Evolutionary conservation across 768 basidiomycete genomes (phyloP).

Genomic region (Boletus rex-veris): DNA sequence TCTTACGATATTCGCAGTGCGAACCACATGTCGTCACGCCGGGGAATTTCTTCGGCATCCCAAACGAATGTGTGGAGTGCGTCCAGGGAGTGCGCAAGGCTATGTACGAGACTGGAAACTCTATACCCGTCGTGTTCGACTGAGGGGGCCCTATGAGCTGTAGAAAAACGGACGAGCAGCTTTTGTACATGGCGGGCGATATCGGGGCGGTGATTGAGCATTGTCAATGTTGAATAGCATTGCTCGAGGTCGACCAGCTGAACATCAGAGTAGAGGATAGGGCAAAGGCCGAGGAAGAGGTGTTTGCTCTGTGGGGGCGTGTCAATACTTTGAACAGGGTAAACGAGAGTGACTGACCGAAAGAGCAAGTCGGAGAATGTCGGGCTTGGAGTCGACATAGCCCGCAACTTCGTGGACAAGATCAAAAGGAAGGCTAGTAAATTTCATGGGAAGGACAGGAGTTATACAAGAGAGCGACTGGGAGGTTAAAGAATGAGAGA

Average conservation of each 20-base stretch:
- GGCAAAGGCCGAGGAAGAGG: conserved; percentile 49
- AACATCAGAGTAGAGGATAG: conserved; percentile 59
- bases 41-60: conserved; percentile 64
- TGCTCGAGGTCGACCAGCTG: conserved; percentile 53
- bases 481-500: neutral
- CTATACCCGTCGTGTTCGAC: conserved; percentile 21
- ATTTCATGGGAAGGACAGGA: conserved; percentile 10
- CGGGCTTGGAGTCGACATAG: conserved; percentile 48
- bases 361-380: conserved; percentile 57
- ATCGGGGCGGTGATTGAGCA: conserved; percentile 53
- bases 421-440: conserved; percentile 47
- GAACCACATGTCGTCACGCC: conserved; percentile 77
- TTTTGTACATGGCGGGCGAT: conserved; percentile 68
- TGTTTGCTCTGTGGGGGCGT: conserved; percentile 44
- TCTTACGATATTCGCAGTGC: conserved; percentile 63
- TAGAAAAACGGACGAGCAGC: conserved; percentile 43
- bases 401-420: conserved; percentile 63
- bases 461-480: neutral
- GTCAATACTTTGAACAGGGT: conserved; percentile 3
- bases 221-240: conserved; percentile 58
- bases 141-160: conserved; percentile 28
- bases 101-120: conserved; percentile 51
- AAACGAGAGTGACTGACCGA: conserved; percentile 44
- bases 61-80: conserved; percentile 65
- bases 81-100: conserved; percentile 54